Percentiles rank a stretch among this genome's conserved stretches.
Conservation (phyloP, 441 rosid species). For the Syzygium syzygioides region DNA sequence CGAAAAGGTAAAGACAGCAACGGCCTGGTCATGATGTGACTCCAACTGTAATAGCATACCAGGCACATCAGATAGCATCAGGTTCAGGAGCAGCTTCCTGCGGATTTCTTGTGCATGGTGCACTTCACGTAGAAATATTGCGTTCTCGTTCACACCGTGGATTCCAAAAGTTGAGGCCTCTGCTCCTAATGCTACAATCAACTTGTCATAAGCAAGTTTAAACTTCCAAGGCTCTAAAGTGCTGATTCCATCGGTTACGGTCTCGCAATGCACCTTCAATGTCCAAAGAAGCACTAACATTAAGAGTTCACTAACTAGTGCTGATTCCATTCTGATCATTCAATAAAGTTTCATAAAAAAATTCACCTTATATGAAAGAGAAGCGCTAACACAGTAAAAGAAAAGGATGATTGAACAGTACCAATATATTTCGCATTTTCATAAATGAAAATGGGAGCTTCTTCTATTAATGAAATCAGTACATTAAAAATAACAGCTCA, state of each 20-base stretch:
- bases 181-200: conserved; percentile 73
- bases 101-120: conserved; percentile 90
- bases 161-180: conserved; percentile 83
- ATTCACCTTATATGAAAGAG: neutral
- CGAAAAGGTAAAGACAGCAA: neutral
- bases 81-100: conserved; percentile 70
- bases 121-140: conserved; percentile 79
- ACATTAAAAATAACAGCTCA: neutral
- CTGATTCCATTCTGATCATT: neutral
- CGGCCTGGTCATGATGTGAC: neutral
- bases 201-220: conserved; percentile 63
- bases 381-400: neutral
- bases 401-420: neutral
- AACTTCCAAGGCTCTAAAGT: conserved; percentile 61
- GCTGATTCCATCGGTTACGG: conserved; percentile 45
- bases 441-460: neutral
- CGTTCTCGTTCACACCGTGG: conserved; percentile 62
- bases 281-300: neutral
- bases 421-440: neutral
- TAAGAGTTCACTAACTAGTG: neutral
- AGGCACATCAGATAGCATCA: conserved; percentile 84
- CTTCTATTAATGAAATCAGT: neutral
- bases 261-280: conserved; percentile 70
- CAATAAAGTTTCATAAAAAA: neutral
- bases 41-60: conserved; percentile 28